Evolutionary conservation across 2,329 filamentous ascomycete genomes (phyloP), one percentile per base, ranked within the genome.

Genomic region (Penicillium paneum): DNA sequence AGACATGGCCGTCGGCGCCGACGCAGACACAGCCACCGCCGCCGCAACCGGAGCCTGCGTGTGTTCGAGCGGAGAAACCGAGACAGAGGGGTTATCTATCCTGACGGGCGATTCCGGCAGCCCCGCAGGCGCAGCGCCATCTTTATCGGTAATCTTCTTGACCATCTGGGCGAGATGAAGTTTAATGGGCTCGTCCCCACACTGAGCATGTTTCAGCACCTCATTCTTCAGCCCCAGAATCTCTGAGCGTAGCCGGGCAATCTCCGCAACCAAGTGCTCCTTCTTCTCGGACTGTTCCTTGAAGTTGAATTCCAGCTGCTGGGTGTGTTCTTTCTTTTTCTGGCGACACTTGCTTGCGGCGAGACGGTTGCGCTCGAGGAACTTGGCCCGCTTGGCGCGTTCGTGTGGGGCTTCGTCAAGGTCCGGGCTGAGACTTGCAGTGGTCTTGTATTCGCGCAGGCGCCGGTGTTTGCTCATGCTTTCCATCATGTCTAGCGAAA

Each of bases 261-360:
- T 70, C 54, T 74, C 67, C 6, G 59, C 44, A 26, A 67, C 60
- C 5, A 77, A 64, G 10, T 53, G 32, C 19, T 65, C 61, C 41
- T 71, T 73, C 48, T 68, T 69, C 24, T 70, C 64, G 5, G 71
- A 71, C 17, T 72, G 66, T 40, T 73, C 68, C 26, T 72, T 70
- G 55, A 64, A 74, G 3, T 62, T 64, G 11, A 53, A 70, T 59
- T 84, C 81, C 13, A 84, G 76, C 35, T 74, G 65, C 52, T 78
- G 73, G 34, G 78, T 80, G 63, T 81, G 81, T 56, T 81, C 79
- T 69, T 84, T 84, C 71, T 84, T 84, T 74, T 84, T 84, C 62
- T 81, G 78, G n/a, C 82, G 79, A 67, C 82, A 85, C 61, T 84
- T 85, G 66, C 80, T 81, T 5, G 82, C 82, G 2, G 82, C 82